Evolutionary conservation across 768 basidiomycete genomes (phyloP), one percentile per base, ranked within the genome.

Genomic region (Suillus lakei): DNA sequence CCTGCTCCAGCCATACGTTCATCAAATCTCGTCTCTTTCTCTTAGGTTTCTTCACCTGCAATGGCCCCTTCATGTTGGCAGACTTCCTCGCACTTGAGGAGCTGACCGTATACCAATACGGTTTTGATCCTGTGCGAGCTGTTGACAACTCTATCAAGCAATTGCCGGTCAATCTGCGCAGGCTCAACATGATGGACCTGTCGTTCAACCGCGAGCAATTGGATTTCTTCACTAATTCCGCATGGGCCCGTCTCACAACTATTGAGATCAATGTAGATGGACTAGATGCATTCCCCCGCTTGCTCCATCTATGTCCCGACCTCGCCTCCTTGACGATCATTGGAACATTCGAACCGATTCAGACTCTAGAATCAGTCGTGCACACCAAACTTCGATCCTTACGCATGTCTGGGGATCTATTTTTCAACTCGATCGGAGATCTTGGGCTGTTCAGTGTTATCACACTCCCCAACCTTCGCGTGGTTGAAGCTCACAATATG

Each of bases 1-100:
- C 36, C 64, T 72, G 16, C 41, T 74, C 15, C 71, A 68, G 26
- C 66, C 71, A 5, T 74, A 72, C 32, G 65, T 53, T 7, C 39
- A 56, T 44, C 73, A 63, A 16, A 55, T 58, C 41, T 26, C 41
- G 13, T 56, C 55, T 36, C 55, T 56, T 18, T 6, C 10, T 70
- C 60, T 68, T 28, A n/a, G 3, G 60, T 28, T 28, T 28, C n/a
- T 28, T 5, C 2, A 1, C 1, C 5, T 13, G 10, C 44, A 1
- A 12, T 7, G n/a, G 5, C n/a, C 46, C 46, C 21, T 68, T 46
- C 18, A 32, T 23, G 12, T 13, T 48, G n/a, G n/a, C n/a, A 12
- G 66, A 70, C 12, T 23, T 66, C 0, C 68, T 64, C n/a, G 43
- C 69, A 23, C 65, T 72, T 18, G 44, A 72, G 36, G 62, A 72